Evolutionary conservation across 2,329 filamentous ascomycete species (phyloP).

Genomic region (Sclerotinia nivalis): DNA sequence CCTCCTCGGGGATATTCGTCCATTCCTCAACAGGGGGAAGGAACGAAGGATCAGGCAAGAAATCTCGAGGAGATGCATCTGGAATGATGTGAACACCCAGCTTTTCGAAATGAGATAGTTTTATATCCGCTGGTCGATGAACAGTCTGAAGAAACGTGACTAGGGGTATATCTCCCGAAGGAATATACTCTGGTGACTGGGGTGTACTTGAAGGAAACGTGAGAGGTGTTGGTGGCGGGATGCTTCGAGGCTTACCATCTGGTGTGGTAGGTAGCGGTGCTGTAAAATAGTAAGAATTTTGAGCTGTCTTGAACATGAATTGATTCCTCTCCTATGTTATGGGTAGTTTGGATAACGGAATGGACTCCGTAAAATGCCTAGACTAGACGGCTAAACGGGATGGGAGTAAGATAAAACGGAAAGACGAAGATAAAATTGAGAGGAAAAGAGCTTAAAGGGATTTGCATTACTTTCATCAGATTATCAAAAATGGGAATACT

Average conservation of each 20-base stretch:
- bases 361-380: neutral
- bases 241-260: slow-evolving; percentile 32
- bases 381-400: neutral
- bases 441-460: neutral
- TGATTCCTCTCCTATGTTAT: neutral
- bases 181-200: slow-evolving; percentile 32
- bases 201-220: slow-evolving; percentile 36
- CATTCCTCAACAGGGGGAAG: slow-evolving; percentile 56
- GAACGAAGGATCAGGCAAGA: slow-evolving; percentile 56
- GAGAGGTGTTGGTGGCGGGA: slow-evolving; percentile 37
- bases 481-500: slow-evolving; percentile 5
- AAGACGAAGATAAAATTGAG: neutral
- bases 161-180: slow-evolving; percentile 44
- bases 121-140: slow-evolving; percentile 53
- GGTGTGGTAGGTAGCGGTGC: slow-evolving; percentile 23
- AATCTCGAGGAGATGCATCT: slow-evolving; percentile 50
- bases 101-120: slow-evolving; percentile 54
- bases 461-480: neutral
- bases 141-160: slow-evolving; percentile 55
- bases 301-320: slow-evolving; percentile 6
- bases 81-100: slow-evolving; percentile 57
- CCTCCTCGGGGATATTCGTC: slow-evolving; percentile 40
- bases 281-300: slow-evolving; percentile 30
- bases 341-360: neutral
- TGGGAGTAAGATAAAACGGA: neutral